These are phyloP conservation scores for Leccinum subtestaceum DNA, from an alignment of 768 basidiomycete genomes.

Conservation along the genomic window DNA sequence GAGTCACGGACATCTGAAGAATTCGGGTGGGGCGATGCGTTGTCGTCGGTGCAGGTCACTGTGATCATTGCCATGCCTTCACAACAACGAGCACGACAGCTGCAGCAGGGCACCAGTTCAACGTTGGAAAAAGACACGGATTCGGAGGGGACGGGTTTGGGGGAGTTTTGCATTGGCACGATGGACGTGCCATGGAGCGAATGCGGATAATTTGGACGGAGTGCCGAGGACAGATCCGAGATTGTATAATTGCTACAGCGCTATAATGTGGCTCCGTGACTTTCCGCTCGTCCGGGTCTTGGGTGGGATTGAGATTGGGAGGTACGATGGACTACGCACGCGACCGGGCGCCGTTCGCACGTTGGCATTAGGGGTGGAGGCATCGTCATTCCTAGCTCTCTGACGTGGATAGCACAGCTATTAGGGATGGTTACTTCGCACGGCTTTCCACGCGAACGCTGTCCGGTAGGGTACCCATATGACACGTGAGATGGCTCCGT, in stretches of 20 bases:
- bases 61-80: conserved; percentile 44
- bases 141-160: conserved; percentile 29
- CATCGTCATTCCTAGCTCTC: background rate
- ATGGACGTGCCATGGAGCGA: conserved; percentile 19
- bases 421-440: background rate
- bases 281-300: background rate
- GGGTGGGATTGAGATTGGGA: background rate
- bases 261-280: background rate
- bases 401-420: background rate
- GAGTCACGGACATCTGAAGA: background rate
- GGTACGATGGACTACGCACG: background rate
- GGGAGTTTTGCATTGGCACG: conserved; percentile 32
- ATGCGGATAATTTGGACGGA: conserved; percentile 1
- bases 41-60: conserved; percentile 35
- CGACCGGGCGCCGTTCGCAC: background rate
- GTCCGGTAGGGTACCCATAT: background rate
- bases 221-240: background rate
- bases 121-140: background rate
- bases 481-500: background rate
- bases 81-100: background rate
- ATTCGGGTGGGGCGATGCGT: conserved; percentile 7
- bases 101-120: background rate
- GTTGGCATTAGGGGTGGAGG: background rate
- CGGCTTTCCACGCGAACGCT: background rate
- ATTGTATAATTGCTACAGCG: background rate